Base-by-base conservation (phyloP, 108 stramenopile species). In the Cyclostephanos tholiformis region DNA sequence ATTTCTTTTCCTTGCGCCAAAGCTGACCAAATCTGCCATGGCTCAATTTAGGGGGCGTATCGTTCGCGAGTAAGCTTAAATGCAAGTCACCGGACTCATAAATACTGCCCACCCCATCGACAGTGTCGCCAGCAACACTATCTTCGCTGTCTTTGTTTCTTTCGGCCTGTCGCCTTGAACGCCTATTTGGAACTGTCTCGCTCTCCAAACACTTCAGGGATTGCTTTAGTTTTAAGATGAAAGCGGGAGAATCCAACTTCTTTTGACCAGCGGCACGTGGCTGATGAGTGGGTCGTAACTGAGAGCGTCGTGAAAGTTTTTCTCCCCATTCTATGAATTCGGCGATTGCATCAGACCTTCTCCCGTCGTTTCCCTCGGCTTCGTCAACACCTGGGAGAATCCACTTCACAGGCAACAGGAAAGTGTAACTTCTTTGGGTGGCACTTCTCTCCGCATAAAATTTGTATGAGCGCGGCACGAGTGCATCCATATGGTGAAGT, bases 401-500 rank as follows among this genome's bases (percentile, higher is more conserved):
- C 89, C 89, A 93, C 11, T 46, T 38, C 11, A 91, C 41, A 0
- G 92, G 92, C 19, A 94, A 49, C 20, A 94, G 60, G 64, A 84
- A 94, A 35, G 88, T 86, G 65, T 90, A 90, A 46, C 70, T 79
- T 26, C 85, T 60, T 67, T 94, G 92, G 17, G 90, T 88, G 52
- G 85, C 83, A 49, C 86, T 76, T 60, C 73, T 60, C 79, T 93
- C 92, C 25, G 88, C 88, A 65, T 91, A 85, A 36, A 89, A 82
- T 27, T 75, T 83, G 27, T 50, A 72, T 11, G 79, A 80, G 17
- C 79, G 74, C n/a, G 74, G 74, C 14, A 72, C 63, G 19, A 79
- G 43, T 20, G 78, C 77, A 50, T 79, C 78, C 39, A 83, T 65
- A 22, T 36, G 39, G 60, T 75, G 69, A 3, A 81, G 27, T 57